Percentiles rank a stretch among this genome's conserved stretches.
These are phyloP conservation scores for Cardamine resedifolia DNA, from an alignment of 345 rosid genomes.

Conservation along the genomic window DNA sequence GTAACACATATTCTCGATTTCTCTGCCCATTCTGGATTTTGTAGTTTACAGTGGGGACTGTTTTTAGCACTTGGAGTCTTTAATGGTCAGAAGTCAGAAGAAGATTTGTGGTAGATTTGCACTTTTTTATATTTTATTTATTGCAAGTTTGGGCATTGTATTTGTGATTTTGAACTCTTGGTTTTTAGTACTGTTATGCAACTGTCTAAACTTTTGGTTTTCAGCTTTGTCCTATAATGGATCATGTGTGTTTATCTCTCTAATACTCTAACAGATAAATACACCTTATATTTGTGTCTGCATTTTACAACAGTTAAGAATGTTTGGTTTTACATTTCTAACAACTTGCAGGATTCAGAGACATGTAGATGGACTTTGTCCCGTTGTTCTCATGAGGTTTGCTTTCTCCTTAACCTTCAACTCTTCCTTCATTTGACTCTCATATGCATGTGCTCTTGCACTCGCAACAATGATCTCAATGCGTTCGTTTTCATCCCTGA, in stretches of 20 bases:
- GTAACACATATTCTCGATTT: conserved; percentile 8
- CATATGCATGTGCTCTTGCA: conserved; percentile 58
- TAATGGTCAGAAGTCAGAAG: conserved; percentile 7
- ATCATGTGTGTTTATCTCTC: conserved; percentile 10
- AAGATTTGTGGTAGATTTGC: conserved; percentile 6
- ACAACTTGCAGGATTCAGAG: conserved; percentile 48
- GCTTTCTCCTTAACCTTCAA: conserved; percentile 64
- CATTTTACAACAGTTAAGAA: conserved; percentile 12
- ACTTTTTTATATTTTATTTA: not conserved
- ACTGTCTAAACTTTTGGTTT: conserved; percentile 29
- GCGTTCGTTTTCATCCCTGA: conserved; percentile 41
- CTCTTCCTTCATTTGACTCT: conserved; percentile 55
- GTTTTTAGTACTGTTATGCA: conserved; percentile 15
- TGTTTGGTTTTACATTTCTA: conserved; percentile 1
- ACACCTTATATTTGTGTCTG: conserved; percentile 5
- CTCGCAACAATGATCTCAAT: conserved; percentile 46
- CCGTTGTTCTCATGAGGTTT: conserved; percentile 54
- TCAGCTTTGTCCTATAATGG: conserved; percentile 1
- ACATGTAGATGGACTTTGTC: conserved; percentile 51
- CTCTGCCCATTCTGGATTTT: conserved; percentile 8
- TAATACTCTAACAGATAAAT: not conserved
- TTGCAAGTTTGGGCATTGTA: conserved; percentile 24
- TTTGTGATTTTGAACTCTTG: conserved; percentile 29
- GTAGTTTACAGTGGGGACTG: conserved; percentile 4
- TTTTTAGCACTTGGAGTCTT: conserved; percentile 13